Evolutionary conservation across 257 asterid species (phyloP), one percentile per base, ranked within the genome.

Genomic region (Linaria vulgaris): DNA sequence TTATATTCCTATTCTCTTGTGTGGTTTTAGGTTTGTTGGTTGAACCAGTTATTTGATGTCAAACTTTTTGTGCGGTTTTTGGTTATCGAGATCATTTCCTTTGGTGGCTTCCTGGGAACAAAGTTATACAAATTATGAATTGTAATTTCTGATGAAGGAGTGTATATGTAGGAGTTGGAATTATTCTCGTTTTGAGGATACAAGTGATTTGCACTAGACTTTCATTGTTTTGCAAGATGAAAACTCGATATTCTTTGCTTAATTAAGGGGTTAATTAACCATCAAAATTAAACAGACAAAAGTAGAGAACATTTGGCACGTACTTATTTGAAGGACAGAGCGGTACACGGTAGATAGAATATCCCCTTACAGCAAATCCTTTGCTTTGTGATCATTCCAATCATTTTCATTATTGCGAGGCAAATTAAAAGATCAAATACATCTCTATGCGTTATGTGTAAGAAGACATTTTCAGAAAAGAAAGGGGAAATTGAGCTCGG

Each of bases 281-380:
- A 22, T 19, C 22, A 37, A 38, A 38, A 38, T 38, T 24, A 21
- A 34, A n/a, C n/a, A n/a, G n/a, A n/a, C n/a, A 44, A 34, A 44
- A 19, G 15, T 37, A 19, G 37, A 51, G 59, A n/a, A 46, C 44
- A 19, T 7, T 25, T 39, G 54, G 17, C 48, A 44, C 16, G 15
- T 8, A 34, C n/a, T 38, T 19, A 58, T 15, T 69, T 65, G 6
- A 71, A 68, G 47, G 58, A 56, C 61, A 53, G 39, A 44, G 65
- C 60, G 77, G 81, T 83, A 63, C 81, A 69, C 63, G 64, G 70
- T 87, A 83, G 76, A 74, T 66, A 74, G 83, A 83, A 76, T 83
- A 81, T 76, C 69, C 27, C 64, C 64, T 66, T 74, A 74, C 69
- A 74, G 73, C n/a, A n/a, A 66, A 66, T 55, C 39, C 54, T 27